phyloP scores from a whole-genome alignment of 257 asterid genomes.

The Gynochthodes officinalis region DNA sequence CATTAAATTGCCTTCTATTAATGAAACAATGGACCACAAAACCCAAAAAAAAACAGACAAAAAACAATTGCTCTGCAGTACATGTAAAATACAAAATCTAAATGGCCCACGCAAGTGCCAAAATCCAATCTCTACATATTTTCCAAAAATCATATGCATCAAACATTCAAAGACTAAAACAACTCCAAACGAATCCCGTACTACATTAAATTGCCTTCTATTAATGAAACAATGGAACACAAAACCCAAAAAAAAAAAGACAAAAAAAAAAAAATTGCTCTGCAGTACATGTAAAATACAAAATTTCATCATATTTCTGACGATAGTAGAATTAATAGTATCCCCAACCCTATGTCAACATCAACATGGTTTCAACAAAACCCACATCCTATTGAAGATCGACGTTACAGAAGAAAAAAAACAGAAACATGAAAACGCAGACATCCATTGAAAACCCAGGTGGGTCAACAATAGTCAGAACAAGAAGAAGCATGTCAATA shows the following conservation, averaged over 20 bases:
- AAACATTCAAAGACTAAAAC: background rate
- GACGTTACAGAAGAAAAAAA: background rate
- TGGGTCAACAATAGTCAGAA: background rate
- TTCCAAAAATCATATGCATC: background rate
- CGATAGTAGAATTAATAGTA: background rate
- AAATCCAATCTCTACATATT: background rate
- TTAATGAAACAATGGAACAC: background rate
- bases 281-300: background rate
- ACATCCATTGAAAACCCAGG: background rate
- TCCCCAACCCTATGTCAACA: no score
- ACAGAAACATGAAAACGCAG: background rate
- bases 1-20: background rate
- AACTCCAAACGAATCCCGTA: no score
- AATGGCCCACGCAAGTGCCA: background rate
- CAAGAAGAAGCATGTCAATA: background rate
- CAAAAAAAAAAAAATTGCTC: background rate
- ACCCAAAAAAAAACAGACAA: background rate
- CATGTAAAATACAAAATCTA: background rate
- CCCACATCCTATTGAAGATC: background rate
- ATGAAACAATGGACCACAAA: background rate
- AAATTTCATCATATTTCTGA: no score
- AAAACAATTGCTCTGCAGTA: background rate
- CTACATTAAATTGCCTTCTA: background rate
- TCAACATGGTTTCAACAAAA: background rate
- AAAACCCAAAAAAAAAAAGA: no score